These are phyloP conservation scores for Mortierella alpina DNA, from an alignment of 192 early-diverging fungal species.

Conservation along the genomic window DNA sequence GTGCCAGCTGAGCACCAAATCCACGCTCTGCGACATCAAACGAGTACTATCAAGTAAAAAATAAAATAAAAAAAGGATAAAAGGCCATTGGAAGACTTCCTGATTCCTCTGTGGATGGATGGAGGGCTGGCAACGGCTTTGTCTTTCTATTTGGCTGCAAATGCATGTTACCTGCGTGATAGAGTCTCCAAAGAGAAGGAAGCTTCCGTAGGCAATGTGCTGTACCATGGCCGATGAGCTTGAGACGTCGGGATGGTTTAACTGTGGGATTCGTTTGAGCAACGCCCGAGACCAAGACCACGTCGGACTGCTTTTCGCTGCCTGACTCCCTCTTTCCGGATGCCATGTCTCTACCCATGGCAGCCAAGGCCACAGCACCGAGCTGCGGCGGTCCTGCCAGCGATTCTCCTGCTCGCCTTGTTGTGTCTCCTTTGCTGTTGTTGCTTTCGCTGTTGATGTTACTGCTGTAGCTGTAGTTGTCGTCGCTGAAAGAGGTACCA, in stretches of 20 bases:
- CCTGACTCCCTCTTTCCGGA: too few species aligned
- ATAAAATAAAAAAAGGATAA: neutral
- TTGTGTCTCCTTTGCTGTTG: neutral
- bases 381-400: too few species aligned
- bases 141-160: too few species aligned
- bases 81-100: neutral
- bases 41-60: slow-evolving; percentile 24
- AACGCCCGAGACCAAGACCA: too few species aligned
- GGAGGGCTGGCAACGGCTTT: neutral
- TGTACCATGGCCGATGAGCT: slow-evolving; percentile 8
- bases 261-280: too few species aligned
- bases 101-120: neutral
- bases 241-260: too few species aligned
- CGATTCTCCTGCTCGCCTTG: neutral
- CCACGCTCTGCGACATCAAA: slow-evolving; percentile 53
- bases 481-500: neutral
- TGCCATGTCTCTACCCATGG: neutral
- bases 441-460: slow-evolving; percentile 4
- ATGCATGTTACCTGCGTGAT: slow-evolving; percentile 56
- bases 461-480: neutral
- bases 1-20: slow-evolving; percentile 60
- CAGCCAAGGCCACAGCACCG: too few species aligned
- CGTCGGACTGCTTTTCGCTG: too few species aligned
- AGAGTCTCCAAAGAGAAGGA: slow-evolving; percentile 56
- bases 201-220: slow-evolving; percentile 21